Evolutionary conservation across 2,329 filamentous ascomycete genomes (phyloP).

Genomic region (Diaporthe aspalathi): DNA sequence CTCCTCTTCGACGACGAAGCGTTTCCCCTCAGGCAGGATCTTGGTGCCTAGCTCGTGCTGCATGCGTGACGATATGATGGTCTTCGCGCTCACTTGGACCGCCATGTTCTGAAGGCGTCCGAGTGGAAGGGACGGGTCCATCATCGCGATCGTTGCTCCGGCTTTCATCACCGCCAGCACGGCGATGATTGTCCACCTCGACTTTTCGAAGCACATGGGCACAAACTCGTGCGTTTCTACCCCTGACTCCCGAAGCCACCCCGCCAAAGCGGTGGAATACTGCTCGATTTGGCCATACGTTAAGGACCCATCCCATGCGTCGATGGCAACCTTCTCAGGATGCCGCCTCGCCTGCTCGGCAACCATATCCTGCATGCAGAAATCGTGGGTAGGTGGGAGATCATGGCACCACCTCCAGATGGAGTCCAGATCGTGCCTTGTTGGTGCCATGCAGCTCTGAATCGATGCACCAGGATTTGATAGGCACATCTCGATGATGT

Average conservation of each 20-base stretch:
- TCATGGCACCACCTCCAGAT: constrained; percentile 61
- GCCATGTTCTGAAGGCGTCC: constrained; percentile 41
- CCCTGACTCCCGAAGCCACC: constrained; percentile 36
- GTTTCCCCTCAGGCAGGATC: constrained; percentile 23
- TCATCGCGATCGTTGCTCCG: constrained; percentile 47
- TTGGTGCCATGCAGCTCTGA: constrained; percentile 48
- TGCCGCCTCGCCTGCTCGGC: constrained; percentile 50
- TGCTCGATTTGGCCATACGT: constrained; percentile 42
- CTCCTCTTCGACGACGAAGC: constrained; percentile 27
- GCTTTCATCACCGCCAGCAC: constrained; percentile 49
- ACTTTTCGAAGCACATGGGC: constrained; percentile 47
- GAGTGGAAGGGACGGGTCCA: constrained; percentile 44
- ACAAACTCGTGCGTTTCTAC: constrained; percentile 42
- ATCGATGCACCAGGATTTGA: constrained; percentile 46
- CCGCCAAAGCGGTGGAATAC: constrained; percentile 40
- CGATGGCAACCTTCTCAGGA: constrained; percentile 49
- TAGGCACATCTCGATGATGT: constrained; percentile 52
- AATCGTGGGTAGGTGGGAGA: constrained; percentile 55
- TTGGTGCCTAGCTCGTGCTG: constrained; percentile 32
- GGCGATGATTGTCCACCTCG: constrained; percentile 43
- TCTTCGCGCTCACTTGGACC: constrained; percentile 41
- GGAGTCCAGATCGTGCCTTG: constrained; percentile 44
- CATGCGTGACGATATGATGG: constrained; percentile 41
- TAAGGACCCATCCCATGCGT: constrained; percentile 43
- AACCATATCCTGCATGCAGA: constrained; percentile 61